Evolutionary conservation across 78 protist species (phyloP).

Genomic region (Emiliania huxleyi): DNA sequence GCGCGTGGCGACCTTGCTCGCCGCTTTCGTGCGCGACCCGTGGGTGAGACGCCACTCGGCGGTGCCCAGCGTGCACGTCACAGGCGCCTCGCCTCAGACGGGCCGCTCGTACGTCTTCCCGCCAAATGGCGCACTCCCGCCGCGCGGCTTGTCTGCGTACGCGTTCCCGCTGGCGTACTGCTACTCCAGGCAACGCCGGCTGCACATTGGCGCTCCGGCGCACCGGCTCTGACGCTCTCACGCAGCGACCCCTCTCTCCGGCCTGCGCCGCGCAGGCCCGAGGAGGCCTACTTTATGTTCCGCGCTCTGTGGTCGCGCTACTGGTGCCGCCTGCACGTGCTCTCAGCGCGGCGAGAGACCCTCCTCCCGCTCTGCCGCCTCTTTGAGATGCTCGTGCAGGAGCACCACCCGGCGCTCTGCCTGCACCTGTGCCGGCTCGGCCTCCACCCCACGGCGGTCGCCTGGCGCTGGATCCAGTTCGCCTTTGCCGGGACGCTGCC

Average conservation of each 20-base stretch:
- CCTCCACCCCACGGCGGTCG: constrained; percentile 38
- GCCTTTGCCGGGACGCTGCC: constrained; percentile 49
- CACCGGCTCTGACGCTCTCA: too few relatives aligned
- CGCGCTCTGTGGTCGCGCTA: constrained; percentile 31
- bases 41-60: background rate
- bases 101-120: constrained; percentile 4
- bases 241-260: too few relatives aligned
- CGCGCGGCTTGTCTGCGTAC: constrained; percentile 24
- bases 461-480: constrained; percentile 46
- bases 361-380: constrained; percentile 6
- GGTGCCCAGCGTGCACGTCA: background rate
- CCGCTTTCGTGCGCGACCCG: background rate
- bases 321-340: constrained; percentile 11
- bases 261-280: too few relatives aligned
- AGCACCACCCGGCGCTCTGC: background rate
- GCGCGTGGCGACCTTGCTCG: background rate
- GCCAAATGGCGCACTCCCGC: constrained; percentile 45
- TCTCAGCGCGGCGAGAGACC: background rate
- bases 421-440: constrained; percentile 19
- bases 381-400: constrained; percentile 40
- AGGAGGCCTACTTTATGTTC: background rate
- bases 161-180: constrained; percentile 35
- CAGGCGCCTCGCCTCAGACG: background rate
- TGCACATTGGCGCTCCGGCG: too few relatives aligned
- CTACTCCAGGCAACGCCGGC: too few relatives aligned